Conservation (phyloP, 495 filamentous ascomycete species). For the Rhizodiscina lignyota region DNA sequence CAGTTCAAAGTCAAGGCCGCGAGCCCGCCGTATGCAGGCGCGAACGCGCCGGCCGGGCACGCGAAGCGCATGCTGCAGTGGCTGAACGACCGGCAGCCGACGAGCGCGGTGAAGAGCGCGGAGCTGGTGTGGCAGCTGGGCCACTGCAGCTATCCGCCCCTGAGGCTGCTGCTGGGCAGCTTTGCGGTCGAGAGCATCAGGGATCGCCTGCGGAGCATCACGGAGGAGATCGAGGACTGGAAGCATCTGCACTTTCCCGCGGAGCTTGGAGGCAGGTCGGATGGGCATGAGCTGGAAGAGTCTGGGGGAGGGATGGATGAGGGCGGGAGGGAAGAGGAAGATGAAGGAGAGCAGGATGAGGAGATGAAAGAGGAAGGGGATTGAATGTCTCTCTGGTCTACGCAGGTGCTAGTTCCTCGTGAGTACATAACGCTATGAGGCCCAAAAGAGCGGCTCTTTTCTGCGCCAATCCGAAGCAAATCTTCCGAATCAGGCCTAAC, state of each 20-base stretch:
- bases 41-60: constrained; percentile 69
- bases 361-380: no score
- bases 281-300: no score
- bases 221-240: constrained; percentile 54
- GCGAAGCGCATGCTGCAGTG: constrained; percentile 90
- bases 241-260: constrained; percentile 24
- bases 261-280: no score
- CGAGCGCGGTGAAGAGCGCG: constrained; percentile 83
- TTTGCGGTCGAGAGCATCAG: constrained; percentile 93
- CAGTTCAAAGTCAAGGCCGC: constrained; percentile 72
- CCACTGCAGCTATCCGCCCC: constrained; percentile 78
- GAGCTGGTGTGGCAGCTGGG: constrained; percentile 92
- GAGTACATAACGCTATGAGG: no score
- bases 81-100: constrained; percentile 81
- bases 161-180: constrained; percentile 70
- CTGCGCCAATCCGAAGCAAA: no score
- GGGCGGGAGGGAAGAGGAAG: no score
- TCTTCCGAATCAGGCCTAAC: no score
- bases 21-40: constrained; percentile 61
- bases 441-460: no score
- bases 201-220: constrained; percentile 73
- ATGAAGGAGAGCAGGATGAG: no score
- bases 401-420: no score
- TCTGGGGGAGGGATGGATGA: no score
- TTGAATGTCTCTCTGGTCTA: no score